Conservation (phyloP, 2,329 filamentous ascomycete species). For the Monosporascus sp. region DNA sequence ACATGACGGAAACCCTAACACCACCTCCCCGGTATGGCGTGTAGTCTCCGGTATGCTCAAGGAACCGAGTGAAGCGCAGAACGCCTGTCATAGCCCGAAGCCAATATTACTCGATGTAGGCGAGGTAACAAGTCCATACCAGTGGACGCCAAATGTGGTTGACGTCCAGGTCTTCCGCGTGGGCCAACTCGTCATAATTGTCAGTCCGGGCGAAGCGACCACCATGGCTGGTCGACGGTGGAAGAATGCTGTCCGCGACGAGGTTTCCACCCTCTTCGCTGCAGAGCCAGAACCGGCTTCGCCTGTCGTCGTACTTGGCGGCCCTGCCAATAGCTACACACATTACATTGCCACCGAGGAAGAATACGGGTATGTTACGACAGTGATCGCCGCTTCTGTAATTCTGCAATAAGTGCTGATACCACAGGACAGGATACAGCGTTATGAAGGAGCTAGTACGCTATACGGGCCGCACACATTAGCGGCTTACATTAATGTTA, state of each 20-base stretch:
- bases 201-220: conserved; percentile 81
- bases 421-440: conserved; percentile 54
- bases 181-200: conserved; percentile 77
- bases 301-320: conserved; percentile 77
- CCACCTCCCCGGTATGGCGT: conserved; percentile 67
- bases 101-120: conserved; percentile 86
- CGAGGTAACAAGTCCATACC: conserved; percentile 69
- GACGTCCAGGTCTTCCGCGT: conserved; percentile 82
- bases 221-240: conserved; percentile 90
- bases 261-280: conserved; percentile 40
- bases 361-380: conserved; percentile 56
- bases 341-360: conserved; percentile 77
- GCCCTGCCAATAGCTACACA: conserved; percentile 85
- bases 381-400: not conserved
- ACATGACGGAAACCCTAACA: conserved; percentile 66
- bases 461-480: conserved; percentile 80
- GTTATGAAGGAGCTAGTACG: conserved; percentile 87
- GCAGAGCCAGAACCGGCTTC: conserved; percentile 33
- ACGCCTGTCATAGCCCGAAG: conserved; percentile 72
- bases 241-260: conserved; percentile 61
- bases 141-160: conserved; percentile 87
- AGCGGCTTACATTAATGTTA: conserved; percentile 81
- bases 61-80: conserved; percentile 63
- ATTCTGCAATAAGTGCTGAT: conserved; percentile 6
- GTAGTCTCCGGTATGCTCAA: conserved; percentile 69